Evolutionary conservation across 306 rosid genomes (phyloP), one percentile per base, ranked within the genome.

Genomic region (Abrus precatorius): DNA sequence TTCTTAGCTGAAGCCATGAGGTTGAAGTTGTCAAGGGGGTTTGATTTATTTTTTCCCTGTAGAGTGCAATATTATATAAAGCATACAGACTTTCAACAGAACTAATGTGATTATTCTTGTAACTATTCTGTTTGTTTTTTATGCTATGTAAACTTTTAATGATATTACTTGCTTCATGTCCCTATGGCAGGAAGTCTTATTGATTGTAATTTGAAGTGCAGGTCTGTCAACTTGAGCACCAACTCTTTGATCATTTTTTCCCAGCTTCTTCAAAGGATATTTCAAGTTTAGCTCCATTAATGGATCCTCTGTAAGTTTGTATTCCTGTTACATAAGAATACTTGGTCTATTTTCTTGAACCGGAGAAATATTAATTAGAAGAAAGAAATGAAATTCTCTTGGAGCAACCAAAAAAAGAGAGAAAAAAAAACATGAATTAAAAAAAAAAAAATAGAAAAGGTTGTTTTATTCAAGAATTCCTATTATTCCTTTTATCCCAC

Each of bases 151-250:
- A 70, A 63, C 10, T 44, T 80, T 47, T 57, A 7, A 77, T 65
- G 28, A 38, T 40, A 59, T 77, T 57, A 43, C 73, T 81, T 13
- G 73, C 61, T 38, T 74, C 72, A 40, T 32, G 43, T 85, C 57
- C 34, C 44, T 44, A 70, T 66, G 9, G 33, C 45, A 47, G 62
- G 64, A 55, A 69, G 49, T 41, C 84, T 67, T 72, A 82, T 76
- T 66, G 76, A 63, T 79, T 79, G 49, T 73, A 44, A 60, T 76
- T 30, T 77, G 52, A 62, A 60, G 41, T 89, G 89, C 90, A 95
- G 99, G 99, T 89, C 85, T 96, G 99, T 89, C 99, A 96, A 86
- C 99, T 93, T 73, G 99, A 93, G 84, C 98, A 91, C 80, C 99
- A 93, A 80, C 91, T 93, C 76, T 96, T 96, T 78, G 85, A 89